Base-by-base conservation (phyloP, 1,284 basidiomycete genomes). In the Melampsora abietis-canadensis region DNA sequence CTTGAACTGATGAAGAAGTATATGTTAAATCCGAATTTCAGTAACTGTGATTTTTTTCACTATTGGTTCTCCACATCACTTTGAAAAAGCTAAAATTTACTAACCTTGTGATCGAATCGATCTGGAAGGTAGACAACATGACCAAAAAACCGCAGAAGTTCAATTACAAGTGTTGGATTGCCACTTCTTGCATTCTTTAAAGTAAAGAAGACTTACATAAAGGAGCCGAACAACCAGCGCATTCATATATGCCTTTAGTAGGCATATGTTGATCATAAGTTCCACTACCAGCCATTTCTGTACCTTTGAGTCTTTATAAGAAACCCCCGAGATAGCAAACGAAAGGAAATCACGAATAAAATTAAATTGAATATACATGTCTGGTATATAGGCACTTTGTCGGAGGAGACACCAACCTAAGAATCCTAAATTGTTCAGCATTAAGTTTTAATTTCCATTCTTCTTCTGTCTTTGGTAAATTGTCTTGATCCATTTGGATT, bases 161-260 rank as follows among this genome's bases (percentile, higher is more conserved):
- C n/a, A 27, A 34, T 48, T 44, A 17, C 17, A 2, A 24, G 21
- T 54, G 7, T 59, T 31, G n/a, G 37, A 27, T n/a, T 34, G 40
- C 48, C 37, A 44, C 37, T 14, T 34, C 19, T 51, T 54, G 0
- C 44, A 62, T 62, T 64, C 17, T 75, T 65, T 15, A 15, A 37
- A 48, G 31, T 37, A 47, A 21, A 24, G 62, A 54, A 40, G 62
- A 69, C 47, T 80, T 81, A 78, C 82, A 83, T 19, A 82, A 78
- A 1, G 82, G 82, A 57, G 81, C 77, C 30, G 79, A 77, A 77
- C 82, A 83, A 5, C 81, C 82, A 0, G 81, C 82, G 62, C 82
- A 83, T n/a, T 78, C 80, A 75, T 82, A 83, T 27, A 77, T 73
- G 17, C 77, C 77, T 74, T 76, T 66, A 6, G 47, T 34, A 27